Evolutionary conservation across 2,329 filamentous ascomycete species (phyloP), one percentile per base, ranked within the genome.

Genomic region (Penicillium sp.): DNA sequence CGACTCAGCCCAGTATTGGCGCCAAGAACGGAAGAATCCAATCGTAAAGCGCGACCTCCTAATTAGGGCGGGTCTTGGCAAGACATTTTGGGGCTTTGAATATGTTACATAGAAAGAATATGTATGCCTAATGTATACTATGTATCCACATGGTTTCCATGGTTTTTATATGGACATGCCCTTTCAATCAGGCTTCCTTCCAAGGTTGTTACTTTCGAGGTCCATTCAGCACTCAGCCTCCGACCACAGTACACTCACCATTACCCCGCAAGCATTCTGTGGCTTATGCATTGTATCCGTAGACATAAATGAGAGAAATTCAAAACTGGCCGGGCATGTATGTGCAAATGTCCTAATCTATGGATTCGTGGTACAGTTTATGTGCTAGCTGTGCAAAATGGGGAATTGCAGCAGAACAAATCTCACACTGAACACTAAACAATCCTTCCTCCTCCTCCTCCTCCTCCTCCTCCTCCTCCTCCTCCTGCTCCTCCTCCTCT

Each of bases 321-420:
- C 27, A 29, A 5, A 29, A n/a, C n/a, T 14, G 27, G 27, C 27
- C 27, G 12, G 27, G 2, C 9, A 40, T 8, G 18, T 12, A 14
- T 20, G 7, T 40, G 18, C 44, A 31, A 29, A 7, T 27, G n/a
- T 22, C n/a, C 23, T n/a, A 31, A 44, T 43, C 48, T n/a, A 47
- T 42, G 60, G 66, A 59, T 6, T 63, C 63, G 68, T 83, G 81
- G 59, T 77, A 82, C 35, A 76, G 66, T 50, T 73, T 69, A 67
- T 83, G 81, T 15, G 81, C 81, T 23, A 72, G 64, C 62, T 77
- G 72, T 2, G 81, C 81, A 69, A 82, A 83, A 44, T 72, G 64
- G 5, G 80, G 80, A 61, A 83, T 78, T 25, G 67, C 58, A 15
- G 70, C 74, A 50, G 76, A 76, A 61, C 81, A 83, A 8, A 69